Percentiles rank a stretch among this genome's conserved stretches.
These are phyloP conservation scores for Kitagawia praeruptora DNA, from an alignment of 129 eudicot species.

Conservation along the genomic window DNA sequence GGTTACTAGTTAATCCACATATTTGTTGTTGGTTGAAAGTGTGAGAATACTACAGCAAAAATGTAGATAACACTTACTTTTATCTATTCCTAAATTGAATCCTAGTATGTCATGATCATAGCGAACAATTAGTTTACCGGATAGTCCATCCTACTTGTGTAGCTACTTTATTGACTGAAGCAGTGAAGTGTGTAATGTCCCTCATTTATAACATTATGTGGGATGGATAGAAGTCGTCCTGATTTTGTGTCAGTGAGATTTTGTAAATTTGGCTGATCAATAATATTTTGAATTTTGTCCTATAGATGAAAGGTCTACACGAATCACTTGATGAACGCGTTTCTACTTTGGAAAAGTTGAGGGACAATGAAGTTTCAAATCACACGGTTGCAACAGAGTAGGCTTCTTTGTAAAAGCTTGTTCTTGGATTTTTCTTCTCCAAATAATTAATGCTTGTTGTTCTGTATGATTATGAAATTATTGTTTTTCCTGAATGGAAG, in stretches of 20 bases:
- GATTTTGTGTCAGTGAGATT: no score
- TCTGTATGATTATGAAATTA: neutral
- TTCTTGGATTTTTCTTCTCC: neutral
- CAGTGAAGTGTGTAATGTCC: neutral
- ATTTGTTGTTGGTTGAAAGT: neutral
- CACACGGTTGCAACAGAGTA: constrained; percentile 1
- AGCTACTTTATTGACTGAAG: neutral
- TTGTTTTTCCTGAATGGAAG: neutral
- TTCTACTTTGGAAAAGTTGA: constrained; percentile 6
- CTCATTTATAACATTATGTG: neutral
- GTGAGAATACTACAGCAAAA: neutral
- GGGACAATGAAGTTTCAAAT: neutral
- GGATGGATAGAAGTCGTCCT: neutral
- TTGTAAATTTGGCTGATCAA: neutral
- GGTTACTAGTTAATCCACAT: neutral
- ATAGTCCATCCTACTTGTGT: neutral
- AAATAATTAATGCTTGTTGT: neutral
- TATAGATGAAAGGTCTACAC: neutral
- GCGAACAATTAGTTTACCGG: neutral
- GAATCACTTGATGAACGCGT: constrained; percentile 2
- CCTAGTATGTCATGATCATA: neutral
- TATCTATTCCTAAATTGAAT: neutral
- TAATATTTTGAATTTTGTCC: neutral
- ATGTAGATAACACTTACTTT: neutral
- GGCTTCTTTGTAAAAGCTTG: neutral